Evolutionary conservation across 306 rosid species (phyloP), one percentile per base, ranked within the genome.

Genomic region (Trifolium subterraneum): DNA sequence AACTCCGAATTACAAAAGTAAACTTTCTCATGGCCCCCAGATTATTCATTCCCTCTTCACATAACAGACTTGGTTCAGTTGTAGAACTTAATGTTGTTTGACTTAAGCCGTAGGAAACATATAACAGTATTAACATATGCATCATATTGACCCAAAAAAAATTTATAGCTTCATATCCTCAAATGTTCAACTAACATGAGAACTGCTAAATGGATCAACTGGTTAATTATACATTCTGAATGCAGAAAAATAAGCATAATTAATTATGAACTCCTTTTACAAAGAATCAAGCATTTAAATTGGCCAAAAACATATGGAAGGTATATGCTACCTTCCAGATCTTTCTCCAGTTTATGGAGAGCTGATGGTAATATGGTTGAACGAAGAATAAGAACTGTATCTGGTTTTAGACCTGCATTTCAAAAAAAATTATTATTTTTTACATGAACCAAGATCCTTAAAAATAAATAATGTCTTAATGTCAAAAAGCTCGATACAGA

Each of bases 321-420:
- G 63, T 69, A 70, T 20, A 33, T 78, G 69, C 76, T 89, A 79
- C 98, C 96, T 89, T 87, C 44, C 27, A 89, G 72, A 84, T 64
- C 77, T 71, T 83, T 84, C 64, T 84, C 85, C 75, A 82, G 84
- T 58, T 88, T 86, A 62, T 47, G 72, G 78, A 88, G 74, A 74
- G 55, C 60, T 25, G 87, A 80, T 56, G 89, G 84, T 72, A 73
- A 80, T 71, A 79, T 64, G 52, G 87, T 88, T 25, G 97, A 88
- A 76, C 71, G 74, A 58, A 89, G 80, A 76, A 93, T 80, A 66
- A 89, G 74, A 63, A 86, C 87, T 11, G 85, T 82, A 68, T 91
- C 96, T 71, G 83, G 82, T 56, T 81, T 87, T 79, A 91, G 72
- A 64, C 86, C 98, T 93, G 90, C 81, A 80, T 60, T 71, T 47